Evolutionary conservation across 2,329 filamentous ascomycete genomes (phyloP).

Genomic region (Aspergillus fumigatiaffinis): DNA sequence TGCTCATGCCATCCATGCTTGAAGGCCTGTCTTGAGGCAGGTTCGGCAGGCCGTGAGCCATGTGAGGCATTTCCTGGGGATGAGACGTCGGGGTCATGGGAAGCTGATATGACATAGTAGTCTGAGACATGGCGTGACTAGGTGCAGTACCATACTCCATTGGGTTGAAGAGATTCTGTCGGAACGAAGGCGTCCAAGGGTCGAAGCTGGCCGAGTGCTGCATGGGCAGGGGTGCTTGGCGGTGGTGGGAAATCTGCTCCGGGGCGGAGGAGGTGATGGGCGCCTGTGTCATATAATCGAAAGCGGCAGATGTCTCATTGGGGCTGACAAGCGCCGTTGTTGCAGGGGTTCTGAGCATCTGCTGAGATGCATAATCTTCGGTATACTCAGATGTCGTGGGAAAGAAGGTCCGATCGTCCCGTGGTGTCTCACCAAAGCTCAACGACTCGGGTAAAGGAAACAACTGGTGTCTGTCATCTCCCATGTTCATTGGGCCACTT

Average conservation of each 20-base stretch:
- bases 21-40: constrained; percentile 13
- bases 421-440: constrained; percentile 22
- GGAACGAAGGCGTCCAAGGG: constrained; percentile 30
- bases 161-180: constrained; percentile 31
- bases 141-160: constrained; percentile 25
- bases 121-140: constrained; percentile 22
- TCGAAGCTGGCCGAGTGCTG: constrained; percentile 21
- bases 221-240: constrained; percentile 17
- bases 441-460: constrained; percentile 30
- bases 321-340: constrained; percentile 26
- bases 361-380: constrained; percentile 25
- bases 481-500: constrained; percentile 19
- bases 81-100: constrained; percentile 21
- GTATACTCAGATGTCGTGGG: constrained; percentile 25
- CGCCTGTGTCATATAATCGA: constrained; percentile 27
- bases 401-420: constrained; percentile 28
- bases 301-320: constrained; percentile 25
- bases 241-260: constrained; percentile 18
- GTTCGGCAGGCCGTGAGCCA: constrained; percentile 12
- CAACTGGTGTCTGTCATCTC: constrained; percentile 11
- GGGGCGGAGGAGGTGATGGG: constrained; percentile 21
- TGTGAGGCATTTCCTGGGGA: constrained; percentile 21
- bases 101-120: constrained; percentile 27
- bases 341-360: constrained; percentile 25
- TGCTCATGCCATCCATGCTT: constrained; percentile 16